Evolutionary conservation across 176 grass and related monocot genomes (phyloP), one percentile per base, ranked within the genome.

Genomic region (Tillandsia fasciculata): DNA sequence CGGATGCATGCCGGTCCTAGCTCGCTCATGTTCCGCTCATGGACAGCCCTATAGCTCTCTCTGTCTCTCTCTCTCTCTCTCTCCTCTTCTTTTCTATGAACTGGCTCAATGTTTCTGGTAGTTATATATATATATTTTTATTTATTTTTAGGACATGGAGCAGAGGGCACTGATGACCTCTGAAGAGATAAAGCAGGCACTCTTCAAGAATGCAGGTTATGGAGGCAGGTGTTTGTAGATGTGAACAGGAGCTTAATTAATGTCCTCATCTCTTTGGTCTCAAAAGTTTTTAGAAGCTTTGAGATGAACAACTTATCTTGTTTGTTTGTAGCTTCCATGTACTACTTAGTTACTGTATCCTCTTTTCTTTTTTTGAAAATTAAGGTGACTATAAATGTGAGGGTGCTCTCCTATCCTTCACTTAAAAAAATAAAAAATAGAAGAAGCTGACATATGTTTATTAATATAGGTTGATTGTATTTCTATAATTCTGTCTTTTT

Each of bases 171-270:
- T 69, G 70, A 68, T 97, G 12, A 87, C 74, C 48, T 70, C 82
- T 8, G 93, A 97, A n/a, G 74, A 78, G 68, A 79, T 92, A 54
- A 90, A 97, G 83, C 93, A 90, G 78, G 87, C 88, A 74, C 86
- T 97, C 22, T 85, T 90, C 50, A 88, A 83, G 83, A 97, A 90
- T 72, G 88, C 93, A 23, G 93, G 93, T 64, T 92, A 92, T 8
- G 89, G 86, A 26, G 93, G 84, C 15, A 83, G 93, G 68, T 97
- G 93, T 76, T 90, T 97, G 93, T 97, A 92, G 85, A 89, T 63
- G 64, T 29, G 53, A 14, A 2, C 22, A 23, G 42, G 22, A 50
- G 71, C 58, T 6, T 42, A 42, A 42, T 42, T 42, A 7, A 42
- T 42, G 0, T 42, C 33, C 5, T 42, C 33, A 42, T 42, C 33